Percentiles rank a stretch among this genome's conserved stretches.
phyloP scores from a whole-genome alignment of 257 asterid genomes.

The Solanum etuberosum region DNA sequence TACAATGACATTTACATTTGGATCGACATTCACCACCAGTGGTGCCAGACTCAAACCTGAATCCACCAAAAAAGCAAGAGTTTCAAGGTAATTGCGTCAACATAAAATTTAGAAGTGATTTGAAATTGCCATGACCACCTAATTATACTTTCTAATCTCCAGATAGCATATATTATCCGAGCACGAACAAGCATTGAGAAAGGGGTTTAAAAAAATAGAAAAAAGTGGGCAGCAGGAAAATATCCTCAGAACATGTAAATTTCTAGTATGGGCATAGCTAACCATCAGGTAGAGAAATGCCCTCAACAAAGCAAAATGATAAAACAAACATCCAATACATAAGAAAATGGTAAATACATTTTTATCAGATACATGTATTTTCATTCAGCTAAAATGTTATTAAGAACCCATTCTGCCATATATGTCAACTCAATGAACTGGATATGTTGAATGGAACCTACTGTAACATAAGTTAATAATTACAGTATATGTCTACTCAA shows the following conservation, averaged over 20 bases:
- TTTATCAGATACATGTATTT: not conserved
- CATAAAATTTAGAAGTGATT: not conserved
- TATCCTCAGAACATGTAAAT: not conserved
- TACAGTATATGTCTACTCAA: not conserved
- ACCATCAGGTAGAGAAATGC: not conserved
- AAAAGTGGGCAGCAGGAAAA: not conserved
- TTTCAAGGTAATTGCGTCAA: not conserved
- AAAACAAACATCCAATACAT: not conserved
- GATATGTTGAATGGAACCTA: not conserved
- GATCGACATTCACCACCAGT: slow-evolving; percentile 78
- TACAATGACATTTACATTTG: slow-evolving; percentile 75
- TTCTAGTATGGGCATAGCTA: not conserved
- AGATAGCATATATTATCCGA: not conserved
- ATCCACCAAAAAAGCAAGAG: slow-evolving; percentile 2
- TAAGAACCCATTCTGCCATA: not conserved
- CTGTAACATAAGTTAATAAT: not conserved
- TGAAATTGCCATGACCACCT: not conserved
- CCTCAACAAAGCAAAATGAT: not conserved
- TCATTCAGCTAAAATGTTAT: not conserved
- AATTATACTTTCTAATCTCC: not conserved
- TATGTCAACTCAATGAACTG: not conserved
- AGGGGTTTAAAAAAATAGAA: not conserved
- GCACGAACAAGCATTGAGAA: not conserved
- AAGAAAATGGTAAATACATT: not conserved
- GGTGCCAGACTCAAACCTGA: slow-evolving; percentile 88